Percentiles rank a stretch among this genome's conserved stretches.
These are phyloP conservation scores for Fomitopsis serialis DNA, from an alignment of 768 basidiomycete genomes.

Conservation along the genomic window DNA sequence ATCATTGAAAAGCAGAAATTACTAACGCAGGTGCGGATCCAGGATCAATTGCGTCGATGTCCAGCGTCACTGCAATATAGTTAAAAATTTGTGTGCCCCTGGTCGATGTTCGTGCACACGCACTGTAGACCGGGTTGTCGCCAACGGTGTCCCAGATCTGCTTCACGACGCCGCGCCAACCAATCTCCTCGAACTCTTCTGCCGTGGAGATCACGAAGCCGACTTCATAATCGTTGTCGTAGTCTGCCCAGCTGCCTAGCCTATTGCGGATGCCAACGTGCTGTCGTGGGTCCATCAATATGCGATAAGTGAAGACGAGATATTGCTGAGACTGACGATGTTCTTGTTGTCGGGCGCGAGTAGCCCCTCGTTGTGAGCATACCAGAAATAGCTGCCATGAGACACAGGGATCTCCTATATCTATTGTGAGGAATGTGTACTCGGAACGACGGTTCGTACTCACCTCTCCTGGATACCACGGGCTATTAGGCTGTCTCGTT, in stretches of 20 bases:
- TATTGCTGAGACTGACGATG: conserved; percentile 17
- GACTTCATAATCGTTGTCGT: conserved; percentile 24
- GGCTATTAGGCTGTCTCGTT: conserved; percentile 7
- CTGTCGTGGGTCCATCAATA: conserved; percentile 2
- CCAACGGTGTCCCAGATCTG: conserved; percentile 26
- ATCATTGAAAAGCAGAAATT: neutral
- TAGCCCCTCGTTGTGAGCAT: conserved; percentile 26
- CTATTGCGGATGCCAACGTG: conserved; percentile 27
- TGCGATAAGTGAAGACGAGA: neutral
- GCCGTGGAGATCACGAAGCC: conserved; percentile 27
- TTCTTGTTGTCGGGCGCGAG: conserved; percentile 26
- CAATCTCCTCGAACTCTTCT: conserved; percentile 29
- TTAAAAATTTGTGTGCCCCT: neutral
- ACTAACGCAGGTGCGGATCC: conserved; percentile 14
- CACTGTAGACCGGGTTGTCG: conserved; percentile 25
- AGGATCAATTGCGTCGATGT: conserved; percentile 14
- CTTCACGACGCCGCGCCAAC: conserved; percentile 26
- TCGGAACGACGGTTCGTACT: neutral
- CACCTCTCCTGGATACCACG: conserved; percentile 20
- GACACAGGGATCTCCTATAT: conserved; percentile 21
- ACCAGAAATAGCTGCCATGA: conserved; percentile 30
- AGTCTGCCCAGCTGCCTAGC: conserved; percentile 27
- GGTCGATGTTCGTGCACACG: neutral
- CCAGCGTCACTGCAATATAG: conserved; percentile 7
- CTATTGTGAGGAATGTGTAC: neutral